These are phyloP conservation scores for Collybiopsis luxurians DNA, from an alignment of 768 basidiomycete genomes.

Conservation along the genomic window DNA sequence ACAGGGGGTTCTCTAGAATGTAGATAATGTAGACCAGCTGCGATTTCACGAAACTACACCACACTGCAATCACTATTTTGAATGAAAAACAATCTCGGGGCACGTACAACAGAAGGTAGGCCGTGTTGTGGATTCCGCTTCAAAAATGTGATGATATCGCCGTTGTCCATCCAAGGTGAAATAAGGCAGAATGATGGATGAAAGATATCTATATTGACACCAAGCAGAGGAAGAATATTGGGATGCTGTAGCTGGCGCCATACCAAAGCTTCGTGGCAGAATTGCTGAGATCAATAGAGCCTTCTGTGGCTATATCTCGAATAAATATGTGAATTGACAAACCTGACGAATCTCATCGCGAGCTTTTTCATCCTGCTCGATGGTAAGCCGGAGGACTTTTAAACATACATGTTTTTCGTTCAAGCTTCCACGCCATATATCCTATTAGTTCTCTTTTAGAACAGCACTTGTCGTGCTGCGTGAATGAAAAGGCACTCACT, in stretches of 20 bases:
- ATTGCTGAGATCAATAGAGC: not conserved
- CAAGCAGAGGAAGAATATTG: constrained; percentile 29
- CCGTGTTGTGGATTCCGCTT: not conserved
- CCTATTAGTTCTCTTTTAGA: not conserved
- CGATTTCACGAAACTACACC: not conserved
- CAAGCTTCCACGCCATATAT: not conserved
- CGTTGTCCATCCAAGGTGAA: not conserved
- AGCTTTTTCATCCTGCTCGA: not conserved
- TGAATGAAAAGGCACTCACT: not conserved
- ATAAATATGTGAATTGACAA: not conserved
- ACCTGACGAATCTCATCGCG: not conserved
- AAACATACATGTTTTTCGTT: not conserved
- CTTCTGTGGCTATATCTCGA: not conserved
- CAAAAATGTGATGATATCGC: not conserved
- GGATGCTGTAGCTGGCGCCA: constrained; percentile 30
- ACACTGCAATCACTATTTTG: not conserved
- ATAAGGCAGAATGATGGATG: too few species aligned
- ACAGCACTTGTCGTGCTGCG: not conserved
- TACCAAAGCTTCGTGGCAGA: constrained; percentile 10
- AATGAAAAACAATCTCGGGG: not conserved
- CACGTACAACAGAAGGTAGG: not conserved
- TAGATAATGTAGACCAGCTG: not conserved
- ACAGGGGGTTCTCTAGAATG: not conserved
- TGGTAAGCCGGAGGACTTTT: not conserved
- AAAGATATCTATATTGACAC: constrained; percentile 15